Conservation (phyloP, 2,329 filamentous ascomycete genomes). For the Cyanodermella asteris region DNA sequence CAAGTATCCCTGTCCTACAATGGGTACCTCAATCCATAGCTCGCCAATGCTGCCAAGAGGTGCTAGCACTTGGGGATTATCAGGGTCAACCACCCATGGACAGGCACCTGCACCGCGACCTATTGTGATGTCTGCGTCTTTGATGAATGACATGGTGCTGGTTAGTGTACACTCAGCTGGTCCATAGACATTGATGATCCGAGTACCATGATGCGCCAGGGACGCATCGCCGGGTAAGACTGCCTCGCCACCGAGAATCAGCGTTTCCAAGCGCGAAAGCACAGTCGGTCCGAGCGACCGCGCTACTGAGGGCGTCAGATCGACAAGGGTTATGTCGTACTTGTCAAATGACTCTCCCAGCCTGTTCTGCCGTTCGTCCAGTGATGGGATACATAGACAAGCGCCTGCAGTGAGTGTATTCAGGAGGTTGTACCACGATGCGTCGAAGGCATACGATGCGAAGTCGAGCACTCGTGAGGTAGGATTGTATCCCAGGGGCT, state of each 20-base stretch:
- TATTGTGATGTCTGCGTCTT: constrained; percentile 9
- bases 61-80: constrained; percentile 14
- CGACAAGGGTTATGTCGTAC: too few species aligned
- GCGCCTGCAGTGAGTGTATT: constrained; percentile 19
- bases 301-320: constrained; percentile 19
- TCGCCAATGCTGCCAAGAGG: constrained; percentile 20
- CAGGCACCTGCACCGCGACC: constrained; percentile 13
- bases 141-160: constrained; percentile 4
- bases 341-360: too few species aligned
- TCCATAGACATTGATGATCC: constrained; percentile 10
- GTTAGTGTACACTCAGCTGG: constrained; percentile 9
- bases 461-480: constrained; percentile 11
- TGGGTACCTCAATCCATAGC: constrained; percentile 18
- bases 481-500: constrained; percentile 8
- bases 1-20: constrained; percentile 12
- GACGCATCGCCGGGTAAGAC: not conserved
- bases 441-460: constrained; percentile 33
- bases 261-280: constrained; percentile 21
- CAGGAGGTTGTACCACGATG: constrained; percentile 30
- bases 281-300: constrained; percentile 21
- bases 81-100: constrained; percentile 18
- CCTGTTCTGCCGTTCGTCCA: too few species aligned
- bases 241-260: constrained; percentile 14
- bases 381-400: constrained; percentile 1
- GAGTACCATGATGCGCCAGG: too few species aligned